Conservation (phyloP, 1,284 basidiomycete genomes). For the Ganoderma lingzhi region DNA sequence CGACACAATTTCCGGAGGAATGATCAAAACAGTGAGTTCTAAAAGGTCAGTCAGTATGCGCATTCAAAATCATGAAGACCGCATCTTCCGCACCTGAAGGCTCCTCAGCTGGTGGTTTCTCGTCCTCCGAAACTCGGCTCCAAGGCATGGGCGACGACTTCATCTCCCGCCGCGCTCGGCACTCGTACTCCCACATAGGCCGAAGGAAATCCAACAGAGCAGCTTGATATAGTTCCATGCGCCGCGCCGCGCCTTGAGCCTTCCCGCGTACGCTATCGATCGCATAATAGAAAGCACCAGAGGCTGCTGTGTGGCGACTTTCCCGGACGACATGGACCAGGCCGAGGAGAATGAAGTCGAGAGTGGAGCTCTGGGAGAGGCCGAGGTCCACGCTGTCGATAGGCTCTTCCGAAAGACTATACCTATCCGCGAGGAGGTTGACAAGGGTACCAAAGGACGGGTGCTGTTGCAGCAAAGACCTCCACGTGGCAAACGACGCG, state of each 20-base stretch:
- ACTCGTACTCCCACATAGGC: constrained; percentile 13
- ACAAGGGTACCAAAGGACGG: constrained; percentile 10
- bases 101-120: constrained; percentile 4
- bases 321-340: constrained; percentile 5
- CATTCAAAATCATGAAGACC: neutral
- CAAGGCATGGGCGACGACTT: constrained; percentile 11
- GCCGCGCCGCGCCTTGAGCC: neutral
- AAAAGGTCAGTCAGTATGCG: neutral
- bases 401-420: constrained; percentile 6
- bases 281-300: constrained; percentile 1
- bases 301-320: neutral
- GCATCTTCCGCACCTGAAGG: neutral
- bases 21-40: neutral
- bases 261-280: constrained; percentile 2
- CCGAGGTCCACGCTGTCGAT: neutral
- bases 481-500: constrained; percentile 3
- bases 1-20: neutral
- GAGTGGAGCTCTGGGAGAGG: constrained; percentile 3
- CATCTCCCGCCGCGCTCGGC: constrained; percentile 9
- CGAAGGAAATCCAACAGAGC: constrained; percentile 8
- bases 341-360: constrained; percentile 5
- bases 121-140: constrained; percentile 3
- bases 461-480: neutral
- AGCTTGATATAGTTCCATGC: constrained; percentile 9
- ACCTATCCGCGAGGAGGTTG: constrained; percentile 9